Evolutionary conservation across 441 rosid species (phyloP).

Genomic region (Capsella rubella): DNA sequence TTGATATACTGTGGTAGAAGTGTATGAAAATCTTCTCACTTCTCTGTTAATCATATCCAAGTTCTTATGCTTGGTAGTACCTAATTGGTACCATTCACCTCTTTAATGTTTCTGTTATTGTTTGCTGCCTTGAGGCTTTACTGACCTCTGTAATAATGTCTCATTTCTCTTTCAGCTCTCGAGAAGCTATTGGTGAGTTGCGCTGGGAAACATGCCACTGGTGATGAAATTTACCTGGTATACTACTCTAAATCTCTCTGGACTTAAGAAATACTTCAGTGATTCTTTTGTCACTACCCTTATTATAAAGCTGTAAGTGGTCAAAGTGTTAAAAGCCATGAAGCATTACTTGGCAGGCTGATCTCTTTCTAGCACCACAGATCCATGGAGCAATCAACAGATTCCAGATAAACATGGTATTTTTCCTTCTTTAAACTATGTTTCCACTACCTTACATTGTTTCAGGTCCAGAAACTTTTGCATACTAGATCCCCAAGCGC

Average conservation of each 20-base stretch:
- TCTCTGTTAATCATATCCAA: background rate
- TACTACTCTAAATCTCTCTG: conserved; percentile 35
- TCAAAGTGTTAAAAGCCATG: conserved; percentile 10
- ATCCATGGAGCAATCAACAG: conserved; percentile 54
- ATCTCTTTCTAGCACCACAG: conserved; percentile 80
- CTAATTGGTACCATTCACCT: background rate
- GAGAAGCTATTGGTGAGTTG: conserved; percentile 68
- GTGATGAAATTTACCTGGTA: conserved; percentile 77
- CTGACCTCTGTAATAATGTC: background rate
- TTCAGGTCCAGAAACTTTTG: background rate
- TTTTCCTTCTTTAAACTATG: conserved; percentile 6
- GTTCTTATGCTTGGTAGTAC: background rate
- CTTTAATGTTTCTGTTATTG: background rate
- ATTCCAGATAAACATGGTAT: conserved; percentile 78
- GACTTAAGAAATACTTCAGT: background rate
- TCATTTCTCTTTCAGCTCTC: conserved; percentile 57
- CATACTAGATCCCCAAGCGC: background rate
- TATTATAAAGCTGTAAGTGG: background rate
- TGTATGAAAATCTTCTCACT: background rate
- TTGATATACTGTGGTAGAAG: background rate
- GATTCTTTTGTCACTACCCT: background rate
- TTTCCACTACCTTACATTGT: background rate
- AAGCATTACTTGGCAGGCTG: conserved; percentile 64
- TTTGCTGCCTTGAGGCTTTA: background rate
- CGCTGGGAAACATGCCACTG: conserved; percentile 78